These are phyloP conservation scores for Euphorbia lathyris DNA, from an alignment of 345 rosid species.

Conservation along the genomic window DNA sequence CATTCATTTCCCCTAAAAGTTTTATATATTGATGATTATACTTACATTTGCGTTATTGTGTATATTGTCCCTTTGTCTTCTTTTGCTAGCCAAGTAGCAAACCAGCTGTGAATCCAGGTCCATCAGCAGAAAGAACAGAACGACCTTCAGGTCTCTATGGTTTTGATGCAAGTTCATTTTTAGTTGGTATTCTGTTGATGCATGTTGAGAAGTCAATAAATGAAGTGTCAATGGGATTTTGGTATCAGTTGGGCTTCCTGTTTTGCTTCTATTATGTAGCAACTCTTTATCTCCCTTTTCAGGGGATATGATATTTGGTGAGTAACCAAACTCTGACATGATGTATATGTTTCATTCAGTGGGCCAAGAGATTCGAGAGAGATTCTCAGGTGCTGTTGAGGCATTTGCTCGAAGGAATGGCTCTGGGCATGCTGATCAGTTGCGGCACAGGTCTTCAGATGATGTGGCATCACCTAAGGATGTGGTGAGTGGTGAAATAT, in stretches of 20 bases:
- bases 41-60: background rate
- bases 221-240: background rate
- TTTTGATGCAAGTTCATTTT: background rate
- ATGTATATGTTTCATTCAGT: slow-evolving; percentile 21
- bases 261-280: background rate
- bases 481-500: slow-evolving; percentile 36
- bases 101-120: slow-evolving; percentile 46
- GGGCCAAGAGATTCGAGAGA: slow-evolving; percentile 62
- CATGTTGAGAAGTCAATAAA: background rate
- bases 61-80: background rate
- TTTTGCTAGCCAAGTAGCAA: slow-evolving; percentile 45
- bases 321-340: slow-evolving; percentile 10
- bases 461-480: slow-evolving; percentile 53
- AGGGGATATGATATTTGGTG: background rate
- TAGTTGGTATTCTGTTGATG: background rate
- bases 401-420: slow-evolving; percentile 64
- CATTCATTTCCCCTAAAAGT: background rate
- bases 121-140: slow-evolving; percentile 50
- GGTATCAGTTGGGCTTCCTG: background rate
- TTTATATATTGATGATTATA: background rate
- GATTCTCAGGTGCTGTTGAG: slow-evolving; percentile 65
- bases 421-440: slow-evolving; percentile 41
- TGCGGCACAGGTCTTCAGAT: slow-evolving; percentile 53
- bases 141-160: slow-evolving; percentile 37
- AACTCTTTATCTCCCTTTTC: background rate